phyloP scores from a whole-genome alignment of 345 rosid genomes.

The Populus tremula region DNA sequence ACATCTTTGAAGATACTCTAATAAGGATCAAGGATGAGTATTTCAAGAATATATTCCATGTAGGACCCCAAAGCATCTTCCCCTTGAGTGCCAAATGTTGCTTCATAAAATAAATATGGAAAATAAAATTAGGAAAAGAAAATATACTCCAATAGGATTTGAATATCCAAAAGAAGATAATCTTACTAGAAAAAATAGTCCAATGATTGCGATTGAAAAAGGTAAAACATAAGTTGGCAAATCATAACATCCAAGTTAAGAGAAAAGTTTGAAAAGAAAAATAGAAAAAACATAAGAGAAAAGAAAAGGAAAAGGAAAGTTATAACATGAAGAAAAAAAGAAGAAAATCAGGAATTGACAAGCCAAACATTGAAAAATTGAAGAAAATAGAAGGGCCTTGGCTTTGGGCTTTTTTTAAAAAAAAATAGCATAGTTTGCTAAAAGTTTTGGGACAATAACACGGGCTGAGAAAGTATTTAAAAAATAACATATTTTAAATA shows the following conservation, averaged over 20 bases:
- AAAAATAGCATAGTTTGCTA: no score
- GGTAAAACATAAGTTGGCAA: neutral
- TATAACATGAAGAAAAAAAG: neutral
- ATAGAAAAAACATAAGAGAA: neutral
- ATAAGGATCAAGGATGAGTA: neutral
- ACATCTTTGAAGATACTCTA: no score
- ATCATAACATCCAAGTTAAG: neutral
- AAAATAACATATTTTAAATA: no score
- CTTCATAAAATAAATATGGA: neutral
- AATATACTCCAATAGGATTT: no score
- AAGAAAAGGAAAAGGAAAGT: neutral
- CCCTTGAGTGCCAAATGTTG: neutral
- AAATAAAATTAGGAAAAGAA: neutral
- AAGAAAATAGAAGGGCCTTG: no score
- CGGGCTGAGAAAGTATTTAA: fast-evolving
- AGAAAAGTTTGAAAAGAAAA: neutral
- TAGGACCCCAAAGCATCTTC: neutral
- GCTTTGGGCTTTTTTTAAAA: no score
- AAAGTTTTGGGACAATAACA: no score
- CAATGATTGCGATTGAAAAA: neutral
- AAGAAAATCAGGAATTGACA: neutral
- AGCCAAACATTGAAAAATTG: no score
- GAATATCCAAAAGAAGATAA: no score
- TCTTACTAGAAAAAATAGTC: neutral
- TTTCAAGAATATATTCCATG: neutral